Conservation (phyloP, 2,329 filamentous ascomycete species). For the Xylaria multiplex region DNA sequence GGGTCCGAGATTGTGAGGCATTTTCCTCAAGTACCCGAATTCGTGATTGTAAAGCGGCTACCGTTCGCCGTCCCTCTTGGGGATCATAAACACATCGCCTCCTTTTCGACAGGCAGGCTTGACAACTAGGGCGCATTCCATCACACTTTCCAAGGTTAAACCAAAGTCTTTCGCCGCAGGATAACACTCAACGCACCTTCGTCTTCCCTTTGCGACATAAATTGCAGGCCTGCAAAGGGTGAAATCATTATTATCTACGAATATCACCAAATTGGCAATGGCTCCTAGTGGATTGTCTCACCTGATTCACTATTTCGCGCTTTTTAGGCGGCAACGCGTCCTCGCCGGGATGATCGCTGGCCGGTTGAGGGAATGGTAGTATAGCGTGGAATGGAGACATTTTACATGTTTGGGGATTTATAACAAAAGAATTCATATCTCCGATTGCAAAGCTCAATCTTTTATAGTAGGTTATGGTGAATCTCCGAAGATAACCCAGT, state of each 20-base stretch:
- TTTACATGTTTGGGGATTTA: too few species aligned
- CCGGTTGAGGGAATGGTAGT: too few species aligned
- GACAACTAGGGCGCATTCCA: constrained; percentile 6
- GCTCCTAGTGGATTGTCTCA: neutral
- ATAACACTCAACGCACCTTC: neutral
- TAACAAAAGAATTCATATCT: too few species aligned
- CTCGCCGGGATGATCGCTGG: too few species aligned
- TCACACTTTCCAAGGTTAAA: neutral
- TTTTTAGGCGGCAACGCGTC: too few species aligned
- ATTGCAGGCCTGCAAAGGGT: neutral
- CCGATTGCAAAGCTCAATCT: too few species aligned
- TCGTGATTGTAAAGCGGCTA: neutral
- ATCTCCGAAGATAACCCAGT: too few species aligned
- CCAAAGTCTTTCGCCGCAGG: neutral
- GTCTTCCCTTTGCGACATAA: constrained; percentile 13
- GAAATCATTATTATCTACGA: neutral
- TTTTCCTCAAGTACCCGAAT: constrained; percentile 5
- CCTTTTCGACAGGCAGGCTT: neutral
- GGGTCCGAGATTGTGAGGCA: neutral
- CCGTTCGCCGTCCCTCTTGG: neutral
- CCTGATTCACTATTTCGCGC: constrained; percentile 6
- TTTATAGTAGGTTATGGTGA: too few species aligned
- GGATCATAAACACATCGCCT: constrained; percentile 1
- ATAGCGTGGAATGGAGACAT: too few species aligned
- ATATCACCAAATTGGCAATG: neutral